These are phyloP conservation scores for Cinchona pubescens DNA, from an alignment of 257 asterid species.

Conservation along the genomic window DNA sequence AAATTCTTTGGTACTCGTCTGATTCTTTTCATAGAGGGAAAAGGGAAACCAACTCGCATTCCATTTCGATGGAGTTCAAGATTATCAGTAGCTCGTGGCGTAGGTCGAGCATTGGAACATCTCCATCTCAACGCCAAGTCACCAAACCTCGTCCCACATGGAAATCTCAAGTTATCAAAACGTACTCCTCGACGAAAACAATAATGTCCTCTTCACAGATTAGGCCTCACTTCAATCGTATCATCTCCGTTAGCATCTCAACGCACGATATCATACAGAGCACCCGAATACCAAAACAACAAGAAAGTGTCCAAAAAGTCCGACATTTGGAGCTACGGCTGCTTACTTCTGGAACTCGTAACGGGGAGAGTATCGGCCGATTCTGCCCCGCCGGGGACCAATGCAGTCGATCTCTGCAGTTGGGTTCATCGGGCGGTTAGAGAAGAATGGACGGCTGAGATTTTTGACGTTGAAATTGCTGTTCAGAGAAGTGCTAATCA, in stretches of 20 bases:
- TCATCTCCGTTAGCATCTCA: conserved; percentile 52
- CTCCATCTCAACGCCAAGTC: conserved; percentile 48
- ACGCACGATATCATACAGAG: conserved; percentile 53
- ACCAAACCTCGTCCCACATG: conserved; percentile 53
- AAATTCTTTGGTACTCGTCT: not conserved
- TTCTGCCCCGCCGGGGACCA: conserved; percentile 49
- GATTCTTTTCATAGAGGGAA: conserved; percentile 46
- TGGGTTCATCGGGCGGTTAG: conserved; percentile 85
- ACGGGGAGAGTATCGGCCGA: conserved; percentile 56
- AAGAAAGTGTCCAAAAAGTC: conserved; percentile 54
- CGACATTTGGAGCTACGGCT: conserved; percentile 81
- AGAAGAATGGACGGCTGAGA: conserved; percentile 96
- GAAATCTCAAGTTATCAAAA: conserved; percentile 68
- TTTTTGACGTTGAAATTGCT: conserved; percentile 70
- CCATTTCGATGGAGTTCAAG: conserved; percentile 68
- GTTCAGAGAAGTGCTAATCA: conserved; percentile 58
- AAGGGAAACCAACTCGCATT: conserved; percentile 48
- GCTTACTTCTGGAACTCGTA: conserved; percentile 63
- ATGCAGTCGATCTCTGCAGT: conserved; percentile 58
- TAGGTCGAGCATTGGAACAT: conserved; percentile 55
- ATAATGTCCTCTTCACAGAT: conserved; percentile 47
- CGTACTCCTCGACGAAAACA: conserved; percentile 55
- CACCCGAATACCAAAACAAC: conserved; percentile 57
- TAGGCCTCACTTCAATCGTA: conserved; percentile 57
- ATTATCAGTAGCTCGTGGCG: conserved; percentile 50